Evolutionary conservation across 2,329 filamentous ascomycete genomes (phyloP), one percentile per base, ranked within the genome.

Genomic region (Penicillium olsonii): DNA sequence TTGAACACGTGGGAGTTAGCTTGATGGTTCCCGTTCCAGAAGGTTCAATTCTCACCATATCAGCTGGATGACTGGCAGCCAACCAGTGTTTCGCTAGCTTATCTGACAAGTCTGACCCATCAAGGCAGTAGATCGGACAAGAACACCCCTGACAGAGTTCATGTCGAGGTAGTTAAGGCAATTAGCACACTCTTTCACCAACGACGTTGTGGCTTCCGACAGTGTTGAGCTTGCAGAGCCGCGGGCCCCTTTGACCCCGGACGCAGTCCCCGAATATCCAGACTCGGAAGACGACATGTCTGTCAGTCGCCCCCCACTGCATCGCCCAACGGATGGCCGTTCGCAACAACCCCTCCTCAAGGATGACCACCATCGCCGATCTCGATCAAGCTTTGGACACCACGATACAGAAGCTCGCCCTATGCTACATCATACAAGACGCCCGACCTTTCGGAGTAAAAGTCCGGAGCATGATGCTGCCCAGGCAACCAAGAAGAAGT

Each of bases 401-500:
- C 61, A 57, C 34, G 61, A 66, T 52, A 53, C 66, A 62, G 69
- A 71, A 63, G 56, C 62, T 60, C 63, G 66, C 59, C 63, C 68
- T 52, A 63, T 68, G 63, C 65, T 73, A 58, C 74, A 71, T 60
- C 72, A 70, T 53, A 69, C 76, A 37, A 78, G 83, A 48, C 77
- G 82, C 48, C 87, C 85, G 35, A 87, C 87, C 11, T 85, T 95
- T 73, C 84, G 87, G 64, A 91, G 90, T 66, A 80, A 84, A 61
- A 92, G 87, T 65, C 88, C 90, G n/a, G 81, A 84, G 51, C 76
- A 79, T 42, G 76, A 78, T 29, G 78, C 84, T 15, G 81, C 81
- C 56, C 73, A 80, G 52, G 86, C 85, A 37, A 91, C 89, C 29
- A 83, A 83, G 66, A 87, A 84, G 67, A 90, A 90, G 72, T 97